Evolutionary conservation across 495 filamentous ascomycete species (phyloP), one percentile per base, ranked within the genome.

Genomic region (Tuber aestivum): DNA sequence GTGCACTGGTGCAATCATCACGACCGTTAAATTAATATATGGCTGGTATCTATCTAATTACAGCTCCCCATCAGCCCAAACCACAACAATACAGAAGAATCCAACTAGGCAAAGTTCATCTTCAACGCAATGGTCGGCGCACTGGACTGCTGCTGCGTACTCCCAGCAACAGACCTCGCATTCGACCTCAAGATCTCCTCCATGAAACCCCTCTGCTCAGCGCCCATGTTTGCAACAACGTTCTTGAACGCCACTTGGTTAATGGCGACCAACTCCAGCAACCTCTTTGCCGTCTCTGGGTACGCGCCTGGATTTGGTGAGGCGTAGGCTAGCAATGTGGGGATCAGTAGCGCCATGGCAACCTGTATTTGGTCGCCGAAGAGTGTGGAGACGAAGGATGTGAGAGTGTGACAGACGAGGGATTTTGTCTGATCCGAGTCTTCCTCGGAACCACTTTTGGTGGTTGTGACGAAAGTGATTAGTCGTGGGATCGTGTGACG

Each of bases 41-140:
- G 35, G 38, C 70, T n/a, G 41, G 23, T 41, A n/a, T 44, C 69
- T 27, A 70, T 41, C 38, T 41, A n/a, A 71, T 71, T 71, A 40
- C 35, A 40, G 10, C 35, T 35, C 21, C 16, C n/a, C 37, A 41
- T 71, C 38, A 7, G 41, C 21, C 70, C 23, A 71, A 71, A 42
- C 35, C 35, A 40, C 27, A 40, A n/a, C 14, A 40, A 71, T 40
- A 71, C 18, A n/a, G 38, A 4, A 23, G 38, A 27, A 10, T 10
- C 70, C 70, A 38, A n/a, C 16, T 38, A 65, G 35, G 76, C 80
- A 88, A 99, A 97, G 82, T 97, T 88, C 92, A 98, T 94, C 87
- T 95, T 93, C 84, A 99, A 82, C 72, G 93, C 93, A 88, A 99
- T 99, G 76, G 85, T 97, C 21, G 95, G 96, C 84, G 90, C 89